These are phyloP conservation scores for Solanum medicagineum DNA, from an alignment of 257 asterid species.

Conservation along the genomic window DNA sequence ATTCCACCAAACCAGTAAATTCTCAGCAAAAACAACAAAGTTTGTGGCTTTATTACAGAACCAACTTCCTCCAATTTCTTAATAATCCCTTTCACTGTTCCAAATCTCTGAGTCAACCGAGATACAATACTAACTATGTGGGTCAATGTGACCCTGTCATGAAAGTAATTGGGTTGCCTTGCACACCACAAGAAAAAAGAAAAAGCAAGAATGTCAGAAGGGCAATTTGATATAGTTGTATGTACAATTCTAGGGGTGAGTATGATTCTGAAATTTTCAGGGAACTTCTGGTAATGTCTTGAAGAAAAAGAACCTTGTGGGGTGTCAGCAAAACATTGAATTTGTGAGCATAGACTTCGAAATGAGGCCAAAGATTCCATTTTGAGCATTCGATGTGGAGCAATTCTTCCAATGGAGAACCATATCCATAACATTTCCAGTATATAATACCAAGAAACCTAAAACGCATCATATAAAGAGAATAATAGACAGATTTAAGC, in stretches of 20 bases:
- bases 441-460: neutral
- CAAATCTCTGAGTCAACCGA: constrained; percentile 28
- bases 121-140: constrained; percentile 51
- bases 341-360: constrained; percentile 19
- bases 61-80: constrained; percentile 35
- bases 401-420: constrained; percentile 2
- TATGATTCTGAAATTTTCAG: neutral
- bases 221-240: constrained; percentile 31
- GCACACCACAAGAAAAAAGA: constrained; percentile 66
- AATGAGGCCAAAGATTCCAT: constrained; percentile 11
- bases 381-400: constrained; percentile 6
- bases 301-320: neutral
- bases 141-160: constrained; percentile 35
- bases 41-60: constrained; percentile 41
- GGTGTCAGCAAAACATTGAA: neutral
- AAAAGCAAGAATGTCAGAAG: constrained; percentile 53
- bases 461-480: neutral
- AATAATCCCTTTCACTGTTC: constrained; percentile 35
- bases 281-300: constrained; percentile 5
- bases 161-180: constrained; percentile 53
- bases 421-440: constrained; percentile 30
- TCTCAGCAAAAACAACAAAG: constrained; percentile 59
- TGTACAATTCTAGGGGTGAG: constrained; percentile 42
- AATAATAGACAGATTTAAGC: neutral
- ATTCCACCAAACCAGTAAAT: constrained; percentile 59